Evolutionary conservation across 2,329 filamentous ascomycete species (phyloP), one percentile per base, ranked within the genome.

Genomic region (Sclerotinia subarctica): DNA sequence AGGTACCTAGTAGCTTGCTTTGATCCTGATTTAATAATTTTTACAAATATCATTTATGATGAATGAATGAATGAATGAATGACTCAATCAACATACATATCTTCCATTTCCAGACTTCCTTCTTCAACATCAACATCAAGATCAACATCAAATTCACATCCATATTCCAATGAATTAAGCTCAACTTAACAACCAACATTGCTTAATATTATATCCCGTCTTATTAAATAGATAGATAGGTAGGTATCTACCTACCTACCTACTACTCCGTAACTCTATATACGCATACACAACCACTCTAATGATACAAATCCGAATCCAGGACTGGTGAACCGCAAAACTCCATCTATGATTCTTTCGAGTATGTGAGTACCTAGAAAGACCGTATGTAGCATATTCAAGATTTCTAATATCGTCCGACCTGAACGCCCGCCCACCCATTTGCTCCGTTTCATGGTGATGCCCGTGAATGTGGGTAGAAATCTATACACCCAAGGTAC

Each of bases 361-460:
- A 26, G 21, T 35, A 29, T 5, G 29, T 38, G 29, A 32, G 29
- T 17, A 15, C 35, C 21, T 35, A 35, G 21, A 62, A 5, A 38
- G 32, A 17, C 21, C 53, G 21, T 57, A 57, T n/a, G 49, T 38
- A 35, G 10, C 29, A 26, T 63, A 63, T 63, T 63, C 59, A 63
- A 63, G 32, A 63, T 26, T 38, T 38, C 46, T 47, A 47, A 15
- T 63, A 42, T 51, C 19, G 21, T 17, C 54, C 54, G 13, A 42
- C 54, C 54, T 38, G 26, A 51, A 63, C 59, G 46, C 59, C 59
- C 1, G n/a, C 15, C 38, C 38, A 17, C 15, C 38, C 38, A 17
- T 17, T 35, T 49, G 13, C 44, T 42, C 59, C 46, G 15, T 21
- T 7, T 62, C 29, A 21, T 51, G 8, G 46, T 21, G 19, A 35